Conservation (phyloP, 1,139 yeast species). For the Hyphopichia burtonii region DNA sequence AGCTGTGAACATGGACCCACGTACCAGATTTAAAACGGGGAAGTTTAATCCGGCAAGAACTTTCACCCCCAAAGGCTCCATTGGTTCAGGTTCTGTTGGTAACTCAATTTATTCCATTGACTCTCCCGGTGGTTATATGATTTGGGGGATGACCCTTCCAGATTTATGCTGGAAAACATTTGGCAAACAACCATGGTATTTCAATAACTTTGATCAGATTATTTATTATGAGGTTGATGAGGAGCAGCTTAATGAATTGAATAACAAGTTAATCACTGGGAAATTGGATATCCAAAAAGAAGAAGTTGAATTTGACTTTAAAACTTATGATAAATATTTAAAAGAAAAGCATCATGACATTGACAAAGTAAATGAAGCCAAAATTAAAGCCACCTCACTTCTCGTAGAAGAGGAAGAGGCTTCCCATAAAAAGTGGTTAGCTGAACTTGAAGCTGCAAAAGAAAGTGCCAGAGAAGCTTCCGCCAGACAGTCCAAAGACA, state of each 20-base stretch:
- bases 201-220: slow-evolving; percentile 33
- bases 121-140: slow-evolving; percentile 40
- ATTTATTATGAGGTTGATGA: slow-evolving; percentile 34
- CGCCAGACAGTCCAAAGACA: slow-evolving; percentile 11
- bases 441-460: slow-evolving; percentile 22
- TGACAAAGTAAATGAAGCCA: slow-evolving; percentile 13
- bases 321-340: slow-evolving; percentile 22
- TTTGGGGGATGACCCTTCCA: slow-evolving; percentile 38
- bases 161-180: slow-evolving; percentile 38
- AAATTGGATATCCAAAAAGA: slow-evolving; percentile 22
- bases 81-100: slow-evolving; percentile 34
- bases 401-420: slow-evolving; percentile 19
- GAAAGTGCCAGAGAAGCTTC: slow-evolving; percentile 11
- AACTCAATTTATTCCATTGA: slow-evolving; percentile 36
- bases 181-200: slow-evolving; percentile 33
- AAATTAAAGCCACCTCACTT: slow-evolving; percentile 17
- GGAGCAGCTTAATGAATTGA: slow-evolving; percentile 20
- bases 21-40: slow-evolving; percentile 29
- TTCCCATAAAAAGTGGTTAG: slow-evolving; percentile 22
- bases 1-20: slow-evolving; percentile 32
- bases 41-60: slow-evolving; percentile 40
- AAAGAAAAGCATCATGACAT: slow-evolving; percentile 21
- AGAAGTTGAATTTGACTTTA: slow-evolving; percentile 26
- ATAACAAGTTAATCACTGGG: slow-evolving; percentile 25
- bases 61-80: slow-evolving; percentile 35